Base-by-base conservation (phyloP, 176 grass and related monocot genomes). In the Oropetium thomaeum region DNA sequence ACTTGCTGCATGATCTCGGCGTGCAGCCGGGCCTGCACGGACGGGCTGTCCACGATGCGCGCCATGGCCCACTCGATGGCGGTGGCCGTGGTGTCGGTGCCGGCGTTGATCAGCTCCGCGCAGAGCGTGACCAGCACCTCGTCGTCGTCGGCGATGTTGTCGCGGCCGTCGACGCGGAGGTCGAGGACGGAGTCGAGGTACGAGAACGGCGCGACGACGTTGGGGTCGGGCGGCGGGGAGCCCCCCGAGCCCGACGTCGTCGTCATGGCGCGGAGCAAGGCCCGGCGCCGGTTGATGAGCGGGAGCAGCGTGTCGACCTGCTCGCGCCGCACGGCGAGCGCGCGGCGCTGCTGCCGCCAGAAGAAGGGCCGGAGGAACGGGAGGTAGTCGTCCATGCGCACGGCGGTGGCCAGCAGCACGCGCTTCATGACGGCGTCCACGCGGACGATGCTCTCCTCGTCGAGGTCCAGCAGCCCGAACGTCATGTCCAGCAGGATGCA, bases 351-450 rank as follows among this genome's bases (percentile, higher is more conserved):
- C 40, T 93, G 83, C 8, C 77, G 80, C 38, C 73, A 86, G 33
- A 89, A 86, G 47, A 97, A 42, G 11, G 83, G 90, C n/a, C 90
- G 83, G 27, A 97, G 88, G 90, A 93, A 91, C 22, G 93, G 93
- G 70, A 97, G 80, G 88, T 97, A 97, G 83, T 97, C 93, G 52
- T 97, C 90, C 85, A 97, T 97, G 58, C 90, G 85, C 8, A 84
- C 82, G 19, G 35, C 79, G 7, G 47, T 25, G 45, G 72, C 79
- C 80, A 97, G 85, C 40, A 97, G 80, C 17, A 97, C 93, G 55
- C 84, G 76, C 90, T 97, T 97, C 93, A 97, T 84, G 62, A 91
- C 83, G 38, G 77, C 77, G 79, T 97, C 93, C 29, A 97, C 8
- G 69, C 20, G 90, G 16, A 93, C 51, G 31, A 97, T 90, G 61